A percentile compares a stretch with the other conserved stretches of the same genome.
phyloP scores from a whole-genome alignment of 2,329 filamentous ascomycete species.

The Phaeophleospora eucalypticola region DNA sequence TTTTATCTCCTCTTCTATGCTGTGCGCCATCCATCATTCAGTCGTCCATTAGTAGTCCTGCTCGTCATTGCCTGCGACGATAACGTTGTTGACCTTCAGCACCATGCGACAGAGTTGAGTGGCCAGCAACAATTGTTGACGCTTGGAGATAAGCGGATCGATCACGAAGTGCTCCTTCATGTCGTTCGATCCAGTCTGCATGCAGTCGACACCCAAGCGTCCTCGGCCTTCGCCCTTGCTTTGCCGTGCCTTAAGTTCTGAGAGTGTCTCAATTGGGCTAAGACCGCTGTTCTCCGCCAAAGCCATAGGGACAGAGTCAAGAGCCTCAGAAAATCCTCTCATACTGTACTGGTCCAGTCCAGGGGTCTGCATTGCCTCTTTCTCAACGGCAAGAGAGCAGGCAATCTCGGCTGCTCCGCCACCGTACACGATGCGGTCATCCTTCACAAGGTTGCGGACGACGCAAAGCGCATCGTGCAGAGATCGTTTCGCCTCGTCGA shows the following conservation, averaged over 20 bases:
- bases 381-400: constrained; percentile 92
- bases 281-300: constrained; percentile 95
- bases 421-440: constrained; percentile 96
- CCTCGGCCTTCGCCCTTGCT: constrained; percentile 73
- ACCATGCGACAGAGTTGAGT: constrained; percentile 99
- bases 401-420: constrained; percentile 96
- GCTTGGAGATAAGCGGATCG: constrained; percentile 96
- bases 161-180: constrained; percentile 99
- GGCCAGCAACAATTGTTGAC: constrained; percentile 90
- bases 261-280: constrained; percentile 91
- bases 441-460: constrained; percentile 89
- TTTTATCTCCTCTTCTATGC: neutral
- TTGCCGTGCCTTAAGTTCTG: constrained; percentile 93
- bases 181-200: constrained; percentile 89
- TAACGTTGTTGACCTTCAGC: constrained; percentile 93
- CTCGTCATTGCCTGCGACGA: constrained; percentile 81
- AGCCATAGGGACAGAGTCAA: constrained; percentile 91
- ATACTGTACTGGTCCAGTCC: constrained; percentile 99
- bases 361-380: constrained; percentile 82
- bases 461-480: constrained; percentile 97
- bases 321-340: constrained; percentile 92
- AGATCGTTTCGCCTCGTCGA: constrained; percentile 96
- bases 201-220: constrained; percentile 91
- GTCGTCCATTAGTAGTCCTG: constrained; percentile 65
- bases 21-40: neutral